A percentile compares a stretch with the other conserved stretches of the same genome.
phyloP scores from a whole-genome alignment of 257 asterid genomes.

The Primulina huaijiensis region DNA sequence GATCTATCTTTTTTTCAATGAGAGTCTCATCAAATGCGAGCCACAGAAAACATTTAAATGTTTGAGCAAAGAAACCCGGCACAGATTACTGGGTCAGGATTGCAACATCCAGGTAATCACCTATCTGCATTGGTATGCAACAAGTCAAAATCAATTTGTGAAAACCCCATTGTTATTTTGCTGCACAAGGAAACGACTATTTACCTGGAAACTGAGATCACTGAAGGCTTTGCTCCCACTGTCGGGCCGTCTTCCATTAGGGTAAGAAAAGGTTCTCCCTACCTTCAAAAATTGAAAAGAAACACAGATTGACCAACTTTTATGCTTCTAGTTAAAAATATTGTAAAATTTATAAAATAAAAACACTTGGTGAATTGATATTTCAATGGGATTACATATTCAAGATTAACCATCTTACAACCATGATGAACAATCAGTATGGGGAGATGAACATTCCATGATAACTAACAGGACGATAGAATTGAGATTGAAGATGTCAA shows the following conservation, averaged over 20 bases:
- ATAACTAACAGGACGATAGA: background rate
- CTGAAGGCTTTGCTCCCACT: slow-evolving; percentile 71
- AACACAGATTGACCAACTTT: slow-evolving; percentile 20
- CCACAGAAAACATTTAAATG: background rate
- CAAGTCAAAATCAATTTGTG: slow-evolving; percentile 11
- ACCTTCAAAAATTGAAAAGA: slow-evolving; percentile 42
- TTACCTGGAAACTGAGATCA: slow-evolving; percentile 41
- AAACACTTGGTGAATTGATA: background rate
- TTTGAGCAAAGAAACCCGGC: slow-evolving; percentile 3
- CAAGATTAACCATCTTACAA: background rate
- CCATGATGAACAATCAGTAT: background rate
- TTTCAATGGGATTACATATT: background rate
- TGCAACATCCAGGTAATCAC: slow-evolving; percentile 92
- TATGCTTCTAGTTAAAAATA: slow-evolving; percentile 6
- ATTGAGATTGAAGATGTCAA: background rate
- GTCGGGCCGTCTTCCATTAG: slow-evolving; percentile 4
- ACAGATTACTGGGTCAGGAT: slow-evolving; percentile 46
- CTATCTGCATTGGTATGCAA: slow-evolving; percentile 55
- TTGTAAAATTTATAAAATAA: background rate
- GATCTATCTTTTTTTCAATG: background rate
- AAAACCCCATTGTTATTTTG: background rate
- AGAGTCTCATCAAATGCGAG: background rate
- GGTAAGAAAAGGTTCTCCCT: slow-evolving; percentile 71
- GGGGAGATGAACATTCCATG: background rate
- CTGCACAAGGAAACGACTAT: background rate